phyloP scores from a whole-genome alignment of 2,329 filamentous ascomycete genomes.

The Penicillium sp. region DNA sequence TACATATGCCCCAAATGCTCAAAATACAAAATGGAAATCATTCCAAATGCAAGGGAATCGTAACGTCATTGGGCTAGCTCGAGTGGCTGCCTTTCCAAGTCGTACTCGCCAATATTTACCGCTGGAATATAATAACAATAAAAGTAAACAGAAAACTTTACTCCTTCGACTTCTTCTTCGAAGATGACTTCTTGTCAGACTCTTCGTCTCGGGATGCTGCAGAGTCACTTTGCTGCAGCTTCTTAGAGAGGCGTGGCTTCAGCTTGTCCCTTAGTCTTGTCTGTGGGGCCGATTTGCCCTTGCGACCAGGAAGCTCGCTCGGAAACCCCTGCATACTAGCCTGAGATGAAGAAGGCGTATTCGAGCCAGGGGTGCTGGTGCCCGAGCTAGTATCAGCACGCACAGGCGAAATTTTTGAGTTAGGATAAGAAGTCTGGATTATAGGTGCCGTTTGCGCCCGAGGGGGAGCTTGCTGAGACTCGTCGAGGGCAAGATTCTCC shows the following conservation, averaged over 20 bases:
- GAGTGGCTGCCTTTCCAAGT: neutral
- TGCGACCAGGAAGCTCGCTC: conserved; percentile 13
- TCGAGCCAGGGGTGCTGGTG: conserved; percentile 2
- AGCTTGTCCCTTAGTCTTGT: conserved; percentile 21
- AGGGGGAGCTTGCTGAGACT: neutral
- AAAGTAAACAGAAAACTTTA: neutral
- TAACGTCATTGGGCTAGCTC: conserved; percentile 4
- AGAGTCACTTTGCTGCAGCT: conserved; percentile 5
- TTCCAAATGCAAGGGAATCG: conserved; percentile 2
- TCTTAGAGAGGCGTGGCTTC: conserved; percentile 16
- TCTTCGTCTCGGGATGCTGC: neutral
- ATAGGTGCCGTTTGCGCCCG: conserved; percentile 1
- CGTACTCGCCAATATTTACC: neutral
- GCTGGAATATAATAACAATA: neutral
- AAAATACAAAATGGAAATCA: neutral
- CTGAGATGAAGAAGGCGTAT: conserved; percentile 8
- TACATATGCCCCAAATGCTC: neutral
- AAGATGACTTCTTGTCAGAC: neutral
- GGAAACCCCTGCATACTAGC: conserved; percentile 11
- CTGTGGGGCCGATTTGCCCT: conserved; percentile 1
- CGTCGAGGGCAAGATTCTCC: conserved; percentile 16
- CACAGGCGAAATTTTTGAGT: neutral
- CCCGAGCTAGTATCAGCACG: conserved; percentile 12
- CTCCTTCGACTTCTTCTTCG: neutral
- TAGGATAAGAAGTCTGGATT: neutral